These are phyloP conservation scores for Tetrapisispora namnaoensis DNA, from an alignment of 805 yeast genomes.

Conservation along the genomic window DNA sequence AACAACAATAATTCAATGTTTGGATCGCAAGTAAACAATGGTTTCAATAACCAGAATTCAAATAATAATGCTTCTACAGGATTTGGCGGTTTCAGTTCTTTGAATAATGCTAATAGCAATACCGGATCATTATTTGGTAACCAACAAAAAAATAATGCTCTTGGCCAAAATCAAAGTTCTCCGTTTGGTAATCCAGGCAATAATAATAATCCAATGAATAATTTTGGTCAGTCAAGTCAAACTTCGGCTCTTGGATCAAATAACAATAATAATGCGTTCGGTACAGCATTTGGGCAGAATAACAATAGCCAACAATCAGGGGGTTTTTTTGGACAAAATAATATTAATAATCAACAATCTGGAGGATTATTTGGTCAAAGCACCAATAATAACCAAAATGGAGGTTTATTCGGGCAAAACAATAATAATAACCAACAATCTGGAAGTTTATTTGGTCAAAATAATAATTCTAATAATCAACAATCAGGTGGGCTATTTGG, in stretches of 20 bases:
- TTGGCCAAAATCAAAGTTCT: constrained; percentile 6
- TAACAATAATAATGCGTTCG: constrained; percentile 7
- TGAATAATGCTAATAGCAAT: constrained; percentile 11
- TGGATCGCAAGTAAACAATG: constrained; percentile 10
- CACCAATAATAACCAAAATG: constrained; percentile 26
- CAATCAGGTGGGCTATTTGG: constrained; percentile 19
- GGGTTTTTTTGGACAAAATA: constrained; percentile 7
- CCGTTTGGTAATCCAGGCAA: constrained; percentile 24
- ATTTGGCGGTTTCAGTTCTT: constrained; percentile 27
- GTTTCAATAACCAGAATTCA: constrained; percentile 13
- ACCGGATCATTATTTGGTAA: constrained; percentile 28
- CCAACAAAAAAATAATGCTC: constrained; percentile 5
- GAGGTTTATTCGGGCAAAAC: constrained; percentile 30
- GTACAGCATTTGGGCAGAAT: constrained; percentile 24
- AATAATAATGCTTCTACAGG: constrained; percentile 25
- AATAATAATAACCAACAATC: constrained; percentile 10
- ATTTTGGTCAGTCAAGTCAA: constrained; percentile 8
- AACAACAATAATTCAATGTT: constrained; percentile 9
- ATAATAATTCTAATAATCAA: not conserved
- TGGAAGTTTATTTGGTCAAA: constrained; percentile 29
- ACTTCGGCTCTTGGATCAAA: constrained; percentile 27
- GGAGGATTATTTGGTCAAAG: constrained; percentile 29
- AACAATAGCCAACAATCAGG: constrained; percentile 10
- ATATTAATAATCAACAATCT: constrained; percentile 10
- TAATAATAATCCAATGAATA: constrained; percentile 1